These are phyloP conservation scores for Limtongia smithiae DNA, from an alignment of 805 yeast species.

Conservation along the genomic window DNA sequence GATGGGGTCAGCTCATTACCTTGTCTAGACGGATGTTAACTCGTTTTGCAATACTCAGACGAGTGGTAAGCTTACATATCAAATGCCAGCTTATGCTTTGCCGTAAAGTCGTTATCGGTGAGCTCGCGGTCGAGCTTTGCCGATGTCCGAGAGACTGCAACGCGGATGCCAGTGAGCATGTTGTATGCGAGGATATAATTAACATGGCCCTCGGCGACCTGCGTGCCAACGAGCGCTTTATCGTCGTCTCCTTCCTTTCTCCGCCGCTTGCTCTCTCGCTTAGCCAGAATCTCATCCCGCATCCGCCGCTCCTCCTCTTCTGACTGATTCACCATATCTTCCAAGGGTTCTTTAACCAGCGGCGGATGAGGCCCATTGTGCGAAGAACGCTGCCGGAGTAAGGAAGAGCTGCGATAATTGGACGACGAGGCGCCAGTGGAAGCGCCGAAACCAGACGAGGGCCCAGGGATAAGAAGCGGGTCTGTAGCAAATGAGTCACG, in stretches of 20 bases:
- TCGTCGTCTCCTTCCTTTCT: conserved; percentile 36
- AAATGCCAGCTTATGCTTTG: conserved; percentile 77
- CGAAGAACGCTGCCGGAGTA: conserved; percentile 8
- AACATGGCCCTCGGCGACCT: conserved; percentile 87
- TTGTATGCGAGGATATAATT: conserved; percentile 93
- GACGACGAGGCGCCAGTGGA: conserved; percentile 1
- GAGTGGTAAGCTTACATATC: conserved; percentile 49
- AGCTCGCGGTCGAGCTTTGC: conserved; percentile 79
- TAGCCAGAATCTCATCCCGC: conserved; percentile 35
- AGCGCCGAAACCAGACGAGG: neutral
- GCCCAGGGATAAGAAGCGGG: neutral
- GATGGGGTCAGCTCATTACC: conserved; percentile 92
- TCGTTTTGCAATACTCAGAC: neutral
- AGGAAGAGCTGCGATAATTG: neutral
- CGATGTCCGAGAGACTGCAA: conserved; percentile 81
- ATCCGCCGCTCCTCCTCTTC: conserved; percentile 32
- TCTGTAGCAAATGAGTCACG: neutral
- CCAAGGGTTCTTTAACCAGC: neutral
- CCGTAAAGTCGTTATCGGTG: conserved; percentile 63
- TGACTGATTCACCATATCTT: neutral
- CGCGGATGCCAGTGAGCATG: conserved; percentile 95
- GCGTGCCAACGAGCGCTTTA: conserved; percentile 67
- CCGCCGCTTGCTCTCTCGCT: conserved; percentile 34
- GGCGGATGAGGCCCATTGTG: no score
- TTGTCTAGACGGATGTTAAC: conserved; percentile 15